Evolutionary conservation across 306 rosid genomes (phyloP).

Genomic region (Mimosa bimucronata): DNA sequence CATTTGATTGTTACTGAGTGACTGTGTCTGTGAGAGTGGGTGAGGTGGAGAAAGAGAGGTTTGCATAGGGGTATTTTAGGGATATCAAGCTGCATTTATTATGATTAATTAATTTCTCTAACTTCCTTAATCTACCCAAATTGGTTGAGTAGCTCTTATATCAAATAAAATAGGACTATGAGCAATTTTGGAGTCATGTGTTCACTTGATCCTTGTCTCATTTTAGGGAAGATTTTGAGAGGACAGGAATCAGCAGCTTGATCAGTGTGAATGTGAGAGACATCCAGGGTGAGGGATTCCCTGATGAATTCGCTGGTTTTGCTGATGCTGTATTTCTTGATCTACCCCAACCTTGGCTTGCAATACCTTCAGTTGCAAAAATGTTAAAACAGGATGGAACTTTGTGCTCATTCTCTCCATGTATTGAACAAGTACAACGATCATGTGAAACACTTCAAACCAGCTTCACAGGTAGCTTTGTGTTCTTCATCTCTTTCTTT

Average conservation of each 20-base stretch:
- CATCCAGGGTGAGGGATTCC: constrained; percentile 90
- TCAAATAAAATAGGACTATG: too few species aligned
- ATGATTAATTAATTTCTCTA: too few species aligned
- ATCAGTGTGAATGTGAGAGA: constrained; percentile 79
- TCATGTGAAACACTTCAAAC: constrained; percentile 67
- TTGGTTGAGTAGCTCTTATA: too few species aligned
- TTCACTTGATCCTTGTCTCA: constrained; percentile 22
- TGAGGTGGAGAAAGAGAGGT: neutral
- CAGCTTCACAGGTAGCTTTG: constrained; percentile 69
- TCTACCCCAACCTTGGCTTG: constrained; percentile 93
- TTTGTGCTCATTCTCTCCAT: constrained; percentile 77
- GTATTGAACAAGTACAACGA: constrained; percentile 82
- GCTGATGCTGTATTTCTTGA: constrained; percentile 83
- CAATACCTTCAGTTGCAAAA: constrained; percentile 77
- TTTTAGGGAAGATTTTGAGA: constrained; percentile 83
- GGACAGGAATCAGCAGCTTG: constrained; percentile 72
- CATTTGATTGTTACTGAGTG: neutral
- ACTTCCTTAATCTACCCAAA: too few species aligned
- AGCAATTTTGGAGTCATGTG: neutral
- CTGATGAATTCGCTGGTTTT: constrained; percentile 59
- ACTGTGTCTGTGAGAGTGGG: neutral
- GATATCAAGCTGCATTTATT: too few species aligned
- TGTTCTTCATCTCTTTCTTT: constrained; percentile 9
- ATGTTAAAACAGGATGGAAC: constrained; percentile 74
- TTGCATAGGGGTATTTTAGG: neutral